phyloP scores from a whole-genome alignment of 2,329 filamentous ascomycete genomes.

The Chaetomiaceae sp. region DNA sequence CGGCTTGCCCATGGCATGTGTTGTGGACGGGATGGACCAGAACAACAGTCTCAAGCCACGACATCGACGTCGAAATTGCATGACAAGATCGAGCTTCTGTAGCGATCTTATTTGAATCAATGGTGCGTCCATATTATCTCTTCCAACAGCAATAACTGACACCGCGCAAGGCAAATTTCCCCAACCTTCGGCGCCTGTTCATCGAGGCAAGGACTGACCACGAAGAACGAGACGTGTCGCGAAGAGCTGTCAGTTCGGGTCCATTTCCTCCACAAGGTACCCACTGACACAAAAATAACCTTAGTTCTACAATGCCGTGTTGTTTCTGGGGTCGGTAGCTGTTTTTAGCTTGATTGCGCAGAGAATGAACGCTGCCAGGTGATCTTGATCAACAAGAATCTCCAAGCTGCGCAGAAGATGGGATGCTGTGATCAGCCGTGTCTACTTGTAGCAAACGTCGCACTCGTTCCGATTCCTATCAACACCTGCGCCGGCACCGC shows the following conservation, averaged over 20 bases:
- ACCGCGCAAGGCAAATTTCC: conserved; percentile 63
- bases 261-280: neutral
- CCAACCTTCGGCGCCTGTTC: conserved; percentile 92
- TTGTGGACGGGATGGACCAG: too few relatives aligned
- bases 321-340: conserved; percentile 95
- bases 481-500: too few relatives aligned
- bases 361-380: conserved; percentile 59
- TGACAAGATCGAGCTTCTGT: too few relatives aligned
- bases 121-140: too few relatives aligned
- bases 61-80: neutral
- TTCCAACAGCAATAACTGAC: neutral
- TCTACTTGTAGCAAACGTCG: too few relatives aligned
- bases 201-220: conserved; percentile 89
- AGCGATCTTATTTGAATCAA: too few relatives aligned
- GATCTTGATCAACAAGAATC: neutral
- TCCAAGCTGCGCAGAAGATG: too few relatives aligned
- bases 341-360: conserved; percentile 92
- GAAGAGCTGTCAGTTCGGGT: conserved; percentile 68
- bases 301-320: conserved; percentile 94
- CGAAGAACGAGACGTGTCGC: conserved; percentile 90
- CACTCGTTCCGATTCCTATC: too few relatives aligned
- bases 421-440: too few relatives aligned
- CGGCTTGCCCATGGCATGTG: too few relatives aligned
- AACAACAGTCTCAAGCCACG: too few relatives aligned
- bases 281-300: conserved; percentile 4